Conservation (phyloP, 768 basidiomycete species). For the Amyloporia xantha region DNA sequence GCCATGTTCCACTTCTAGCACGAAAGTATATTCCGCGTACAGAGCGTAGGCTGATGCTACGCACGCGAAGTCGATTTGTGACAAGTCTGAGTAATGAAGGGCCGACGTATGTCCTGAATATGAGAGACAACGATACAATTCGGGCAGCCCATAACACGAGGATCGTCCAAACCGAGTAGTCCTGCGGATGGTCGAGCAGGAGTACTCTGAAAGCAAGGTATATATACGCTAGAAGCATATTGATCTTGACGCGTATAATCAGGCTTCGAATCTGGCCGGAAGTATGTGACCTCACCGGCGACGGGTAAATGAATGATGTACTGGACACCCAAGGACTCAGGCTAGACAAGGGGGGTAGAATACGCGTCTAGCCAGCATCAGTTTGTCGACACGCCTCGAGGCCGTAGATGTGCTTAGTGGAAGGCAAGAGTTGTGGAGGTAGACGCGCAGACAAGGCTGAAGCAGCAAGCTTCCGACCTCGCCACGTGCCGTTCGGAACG, state of each 20-base stretch:
- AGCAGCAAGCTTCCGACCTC: too few relatives aligned
- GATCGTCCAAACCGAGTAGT: conserved; percentile 26
- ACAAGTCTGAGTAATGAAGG: conserved; percentile 56
- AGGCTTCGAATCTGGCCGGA: too few relatives aligned
- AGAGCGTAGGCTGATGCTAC: conserved; percentile 70
- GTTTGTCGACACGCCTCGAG: too few relatives aligned
- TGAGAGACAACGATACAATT: conserved; percentile 45
- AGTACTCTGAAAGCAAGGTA: conserved; percentile 15
- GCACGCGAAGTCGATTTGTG: conserved; percentile 55
- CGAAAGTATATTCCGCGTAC: conserved; percentile 71
- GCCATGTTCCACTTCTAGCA: conserved; percentile 45
- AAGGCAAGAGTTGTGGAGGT: too few relatives aligned
- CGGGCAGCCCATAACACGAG: conserved; percentile 45
- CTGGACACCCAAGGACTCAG: too few relatives aligned
- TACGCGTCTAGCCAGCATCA: too few relatives aligned
- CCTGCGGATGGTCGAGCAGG: conserved; percentile 13
- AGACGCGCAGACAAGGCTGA: too few relatives aligned
- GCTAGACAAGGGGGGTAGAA: too few relatives aligned
- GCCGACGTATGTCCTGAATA: conserved; percentile 59
- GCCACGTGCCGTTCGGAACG: too few relatives aligned
- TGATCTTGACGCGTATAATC: not conserved
- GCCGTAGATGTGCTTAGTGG: too few relatives aligned
- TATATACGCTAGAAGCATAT: not conserved
- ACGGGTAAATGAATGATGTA: too few relatives aligned
- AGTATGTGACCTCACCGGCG: too few relatives aligned